Evolutionary conservation across 2,329 filamentous ascomycete species (phyloP).

Genomic region (Diaporthe australafricana): DNA sequence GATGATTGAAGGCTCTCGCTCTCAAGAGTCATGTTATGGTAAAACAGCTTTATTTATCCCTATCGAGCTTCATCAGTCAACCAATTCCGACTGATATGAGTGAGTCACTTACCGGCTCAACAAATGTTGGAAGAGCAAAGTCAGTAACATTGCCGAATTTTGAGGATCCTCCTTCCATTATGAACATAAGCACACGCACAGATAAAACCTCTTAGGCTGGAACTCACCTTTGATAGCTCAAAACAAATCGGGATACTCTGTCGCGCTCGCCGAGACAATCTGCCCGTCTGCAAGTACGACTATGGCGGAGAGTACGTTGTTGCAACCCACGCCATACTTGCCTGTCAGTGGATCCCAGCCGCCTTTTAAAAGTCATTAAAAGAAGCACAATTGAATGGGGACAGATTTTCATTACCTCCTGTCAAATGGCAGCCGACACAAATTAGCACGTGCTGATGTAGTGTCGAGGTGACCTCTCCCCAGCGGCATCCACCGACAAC

Average conservation of each 20-base stretch:
- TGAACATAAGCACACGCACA: background rate
- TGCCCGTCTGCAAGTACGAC: background rate
- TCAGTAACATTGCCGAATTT: background rate
- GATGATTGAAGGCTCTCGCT: background rate
- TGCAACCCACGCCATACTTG: background rate
- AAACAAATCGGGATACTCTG: background rate
- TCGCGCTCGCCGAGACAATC: background rate
- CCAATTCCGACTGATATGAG: too few relatives aligned
- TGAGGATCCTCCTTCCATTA: background rate
- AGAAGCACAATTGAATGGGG: background rate
- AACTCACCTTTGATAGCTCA: constrained; percentile 6
- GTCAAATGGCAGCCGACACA: background rate
- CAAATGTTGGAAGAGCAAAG: background rate
- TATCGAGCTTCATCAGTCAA: too few relatives aligned
- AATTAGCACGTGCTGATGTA: background rate
- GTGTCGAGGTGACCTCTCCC: background rate
- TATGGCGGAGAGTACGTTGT: background rate
- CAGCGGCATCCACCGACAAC: background rate
- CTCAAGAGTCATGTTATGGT: background rate
- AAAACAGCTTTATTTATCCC: background rate
- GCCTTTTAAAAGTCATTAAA: background rate
- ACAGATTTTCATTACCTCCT: background rate
- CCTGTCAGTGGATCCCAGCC: background rate
- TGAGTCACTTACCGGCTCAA: background rate
- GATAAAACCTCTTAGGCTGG: too few relatives aligned